Percentiles rank a stretch among this genome's conserved stretches.
Evolutionary conservation across 805 yeast genomes (phyloP).

Genomic region (Pichia kluyveri): DNA sequence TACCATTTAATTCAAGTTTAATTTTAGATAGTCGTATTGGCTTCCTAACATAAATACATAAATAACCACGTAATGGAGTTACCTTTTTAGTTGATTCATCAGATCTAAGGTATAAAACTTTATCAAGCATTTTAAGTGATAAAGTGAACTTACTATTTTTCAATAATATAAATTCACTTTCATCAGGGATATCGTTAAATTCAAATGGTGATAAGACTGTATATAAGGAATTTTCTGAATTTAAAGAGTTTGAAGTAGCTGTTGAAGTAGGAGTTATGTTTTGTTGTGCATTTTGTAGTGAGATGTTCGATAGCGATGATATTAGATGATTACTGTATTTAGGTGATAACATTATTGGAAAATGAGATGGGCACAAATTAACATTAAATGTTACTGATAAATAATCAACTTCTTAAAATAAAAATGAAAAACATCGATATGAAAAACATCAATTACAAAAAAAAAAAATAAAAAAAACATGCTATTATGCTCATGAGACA

Average conservation of each 20-base stretch:
- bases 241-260: background rate
- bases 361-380: too few relatives aligned
- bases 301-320: too few relatives aligned
- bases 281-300: too few relatives aligned
- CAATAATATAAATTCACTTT: constrained; percentile 1
- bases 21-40: constrained; percentile 9
- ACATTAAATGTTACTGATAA: too few relatives aligned
- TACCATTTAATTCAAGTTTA: constrained; percentile 12
- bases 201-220: background rate
- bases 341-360: too few relatives aligned
- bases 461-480: too few relatives aligned
- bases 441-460: too few relatives aligned
- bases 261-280: background rate
- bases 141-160: constrained; percentile 1
- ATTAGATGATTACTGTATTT: too few relatives aligned
- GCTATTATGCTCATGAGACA: background rate
- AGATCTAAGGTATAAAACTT: constrained; percentile 8
- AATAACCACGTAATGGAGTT: constrained; percentile 17
- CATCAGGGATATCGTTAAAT: constrained; percentile 3
- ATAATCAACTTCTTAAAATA: too few relatives aligned
- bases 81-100: background rate
- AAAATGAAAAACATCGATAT: too few relatives aligned
- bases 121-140: constrained; percentile 9
- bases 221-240: background rate
- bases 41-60: constrained; percentile 13